Conservation (phyloP, 139 green algal genomes). For the Chlorella vulgaris region DNA sequence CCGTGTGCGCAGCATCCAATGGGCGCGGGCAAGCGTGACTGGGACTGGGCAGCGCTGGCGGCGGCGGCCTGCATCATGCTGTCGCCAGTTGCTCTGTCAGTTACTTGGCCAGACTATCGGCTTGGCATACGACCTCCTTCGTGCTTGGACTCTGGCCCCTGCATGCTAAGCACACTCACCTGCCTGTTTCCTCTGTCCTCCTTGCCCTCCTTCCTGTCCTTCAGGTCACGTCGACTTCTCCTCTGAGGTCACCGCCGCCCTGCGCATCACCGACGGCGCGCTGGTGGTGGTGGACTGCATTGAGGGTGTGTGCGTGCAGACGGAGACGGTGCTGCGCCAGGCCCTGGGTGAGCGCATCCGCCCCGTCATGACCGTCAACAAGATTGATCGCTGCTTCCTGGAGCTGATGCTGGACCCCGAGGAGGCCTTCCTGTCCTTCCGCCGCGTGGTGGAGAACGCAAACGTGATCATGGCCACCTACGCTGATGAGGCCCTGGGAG, state of each 20-base stretch:
- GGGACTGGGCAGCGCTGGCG: neutral
- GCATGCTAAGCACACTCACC: too few species aligned
- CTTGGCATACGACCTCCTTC: too few species aligned
- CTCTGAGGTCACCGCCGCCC: constrained; percentile 97
- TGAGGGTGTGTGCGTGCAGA: constrained; percentile 99
- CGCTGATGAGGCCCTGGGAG: constrained; percentile 93
- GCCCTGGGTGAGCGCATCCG: constrained; percentile 96
- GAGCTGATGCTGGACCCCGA: constrained; percentile 95
- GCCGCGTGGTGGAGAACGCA: constrained; percentile 97
- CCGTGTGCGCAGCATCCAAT: neutral
- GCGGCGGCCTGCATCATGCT: too few species aligned
- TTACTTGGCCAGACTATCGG: too few species aligned
- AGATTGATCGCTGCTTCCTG: constrained; percentile 99
- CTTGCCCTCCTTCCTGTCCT: neutral
- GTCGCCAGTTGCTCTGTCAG: too few species aligned
- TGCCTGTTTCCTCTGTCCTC: too few species aligned
- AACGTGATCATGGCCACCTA: constrained; percentile 99
- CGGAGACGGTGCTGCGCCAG: constrained; percentile 99
- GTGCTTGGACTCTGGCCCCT: too few species aligned
- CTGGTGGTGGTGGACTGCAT: constrained; percentile 99
- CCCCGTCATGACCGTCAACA: constrained; percentile 99
- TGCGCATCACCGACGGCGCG: constrained; percentile 99
- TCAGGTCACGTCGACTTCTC: constrained; percentile 99
- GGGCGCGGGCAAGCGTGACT: neutral
- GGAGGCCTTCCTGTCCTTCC: constrained; percentile 95